Base-by-base conservation (phyloP, 1,139 yeast species). In the Hyphopichia buzzinii region DNA sequence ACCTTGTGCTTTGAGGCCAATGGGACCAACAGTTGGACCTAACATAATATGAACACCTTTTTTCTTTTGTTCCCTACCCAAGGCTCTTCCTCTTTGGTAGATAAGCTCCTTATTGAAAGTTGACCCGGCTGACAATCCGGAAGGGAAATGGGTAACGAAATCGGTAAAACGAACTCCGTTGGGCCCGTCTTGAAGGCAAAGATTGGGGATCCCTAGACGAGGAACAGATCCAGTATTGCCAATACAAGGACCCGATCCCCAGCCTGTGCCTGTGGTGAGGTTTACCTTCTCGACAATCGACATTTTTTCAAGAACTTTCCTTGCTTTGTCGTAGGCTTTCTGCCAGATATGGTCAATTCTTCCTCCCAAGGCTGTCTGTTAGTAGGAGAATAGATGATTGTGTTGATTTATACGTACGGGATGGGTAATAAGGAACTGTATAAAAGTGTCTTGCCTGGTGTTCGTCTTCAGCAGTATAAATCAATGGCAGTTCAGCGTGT, bases 141-240 rank as follows among this genome's bases (percentile, higher is more conserved):
- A 70, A 0, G 85, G 84, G 44, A 72, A 79, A 36, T 71, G 72
- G 2, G 83, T 74, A 17, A 72, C 73, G 45, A 73, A 71, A 50
- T 79, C 84, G 3, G 84, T 72, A 39, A 67, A 67, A 41, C 84
- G 62, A 17, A 80, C 78, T 8, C 86, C 86, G 41, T 75, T 69
- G 2, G 84, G 83, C 3, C 84, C 84, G 58, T 81, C 85, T 48
- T 79, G 85, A 22, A 79, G 61, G 47, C 85, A 79, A 11, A 80
- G 53, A n/a, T 74, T 67, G 1, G 79, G 76, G 41, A 79, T 74
- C 8, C 77, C 77, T 26, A 79, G 59, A 21, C 84, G 57, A 17
- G 80, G 80, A 30, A 79, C 72, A 13, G 75, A 63, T 0, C 84
- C 85, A 1, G 85, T 77, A 49, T 77, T 77, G 3, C 86, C 86